A percentile compares a stretch with the other conserved stretches of the same genome.
Evolutionary conservation across 257 asterid species (phyloP).

Genomic region (Ocimum tenuiflorum): DNA sequence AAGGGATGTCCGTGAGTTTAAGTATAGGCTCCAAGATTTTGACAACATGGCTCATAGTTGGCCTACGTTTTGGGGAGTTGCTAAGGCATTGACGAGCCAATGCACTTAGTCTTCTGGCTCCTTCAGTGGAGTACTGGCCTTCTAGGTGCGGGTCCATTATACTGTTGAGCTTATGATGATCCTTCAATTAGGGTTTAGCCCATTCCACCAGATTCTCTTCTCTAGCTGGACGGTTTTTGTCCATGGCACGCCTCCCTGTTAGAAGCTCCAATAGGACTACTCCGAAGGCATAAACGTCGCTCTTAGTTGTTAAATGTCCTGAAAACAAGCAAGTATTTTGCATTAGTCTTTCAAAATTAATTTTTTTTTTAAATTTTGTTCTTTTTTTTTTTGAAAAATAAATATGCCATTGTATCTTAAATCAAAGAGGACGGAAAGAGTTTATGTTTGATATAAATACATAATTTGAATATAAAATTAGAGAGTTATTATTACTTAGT

Average conservation of each 20-base stretch:
- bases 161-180: constrained; percentile 47
- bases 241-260: constrained; percentile 51
- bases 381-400: too few species aligned
- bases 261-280: constrained; percentile 68
- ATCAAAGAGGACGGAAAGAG: too few species aligned
- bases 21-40: constrained; percentile 43
- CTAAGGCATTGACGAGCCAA: constrained; percentile 61
- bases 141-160: constrained; percentile 66
- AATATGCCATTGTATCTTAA: too few species aligned
- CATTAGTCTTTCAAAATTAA: background rate
- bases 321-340: background rate
- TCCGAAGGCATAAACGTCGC: constrained; percentile 70
- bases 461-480: too few species aligned
- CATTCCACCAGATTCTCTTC: constrained; percentile 62
- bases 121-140: constrained; percentile 58
- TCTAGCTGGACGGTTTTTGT: constrained; percentile 44
- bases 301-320: constrained; percentile 75
- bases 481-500: too few species aligned
- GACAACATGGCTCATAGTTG: constrained; percentile 56
- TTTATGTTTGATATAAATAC: too few species aligned
- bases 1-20: constrained; percentile 38
- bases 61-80: constrained; percentile 50
- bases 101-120: constrained; percentile 60
- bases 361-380: too few species aligned
- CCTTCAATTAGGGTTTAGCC: constrained; percentile 68